Base-by-base conservation (phyloP, 1,284 basidiomycete genomes). In the Apiotrichum gracile region DNA sequence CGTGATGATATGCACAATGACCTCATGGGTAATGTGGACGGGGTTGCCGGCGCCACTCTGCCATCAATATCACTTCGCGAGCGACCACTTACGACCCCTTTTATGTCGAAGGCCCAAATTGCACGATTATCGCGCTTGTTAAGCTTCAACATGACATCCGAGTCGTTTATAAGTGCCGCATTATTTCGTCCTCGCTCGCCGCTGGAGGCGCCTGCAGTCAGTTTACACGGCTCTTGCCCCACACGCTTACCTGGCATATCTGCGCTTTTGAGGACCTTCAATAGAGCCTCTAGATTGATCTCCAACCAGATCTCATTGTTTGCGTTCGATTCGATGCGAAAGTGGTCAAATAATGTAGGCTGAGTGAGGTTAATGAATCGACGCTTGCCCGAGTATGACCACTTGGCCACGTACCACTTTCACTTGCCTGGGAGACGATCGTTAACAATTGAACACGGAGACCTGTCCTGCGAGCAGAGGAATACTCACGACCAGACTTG, bases 401-500 rank as follows among this genome's bases (percentile, higher is more conserved):
- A 31, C 9, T 10, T 21, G 45, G 25, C 24, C 52, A 39, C 76
- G 38, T 42, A 77, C 76, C 19, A 76, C 68, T 64, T 75, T 75
- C 33, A 78, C 72, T 55, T 73, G 72, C 2, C 73, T 77, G 42
- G 0, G 1, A n/a, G n/a, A n/a, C n/a, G n/a, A n/a, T n/a, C n/a
- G n/a, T n/a, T n/a, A n/a, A n/a, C n/a, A n/a, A n/a, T n/a, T n/a
- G n/a, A n/a, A n/a, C n/a, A n/a, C n/a, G n/a, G n/a, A n/a, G n/a
- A n/a, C n/a, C n/a, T n/a, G n/a, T n/a, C n/a, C n/a, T n/a, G n/a
- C n/a, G n/a, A n/a, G n/a, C n/a, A n/a, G n/a, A n/a, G n/a, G n/a
- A n/a, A n/a, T n/a, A 82, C 88, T 72, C 64, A 92, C 90, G 88
- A 90, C 90, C 91, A 93, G 44, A 92, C 87, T 70, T 92, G 88